Conservation (phyloP, 306 rosid genomes). For the Trichosanthes cucumerina region DNA sequence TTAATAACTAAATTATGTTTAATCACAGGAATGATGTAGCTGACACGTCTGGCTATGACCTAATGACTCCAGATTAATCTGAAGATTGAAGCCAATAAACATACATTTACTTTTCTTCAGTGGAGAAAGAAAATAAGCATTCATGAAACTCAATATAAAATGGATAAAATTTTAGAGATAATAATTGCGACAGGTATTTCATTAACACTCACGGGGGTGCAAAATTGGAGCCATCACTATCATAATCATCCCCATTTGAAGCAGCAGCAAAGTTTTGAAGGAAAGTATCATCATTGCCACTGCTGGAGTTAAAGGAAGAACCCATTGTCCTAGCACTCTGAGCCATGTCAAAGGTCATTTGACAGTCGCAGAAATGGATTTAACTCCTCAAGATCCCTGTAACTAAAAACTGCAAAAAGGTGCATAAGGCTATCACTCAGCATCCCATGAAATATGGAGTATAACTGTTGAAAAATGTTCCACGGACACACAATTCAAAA, state of each 20-base stretch:
- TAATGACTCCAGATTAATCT: constrained; percentile 1
- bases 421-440: background rate
- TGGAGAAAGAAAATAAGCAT: background rate
- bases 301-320: constrained; percentile 55
- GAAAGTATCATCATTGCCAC: constrained; percentile 43
- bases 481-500: background rate
- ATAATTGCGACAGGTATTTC: background rate
- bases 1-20: background rate
- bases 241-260: constrained; percentile 57
- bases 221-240: constrained; percentile 55
- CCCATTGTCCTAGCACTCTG: constrained; percentile 56
- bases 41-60: background rate
- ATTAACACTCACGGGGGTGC: constrained; percentile 62
- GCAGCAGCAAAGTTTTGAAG: constrained; percentile 29
- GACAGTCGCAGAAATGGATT: constrained; percentile 11
- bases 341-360: constrained; percentile 61
- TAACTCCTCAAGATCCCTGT: background rate
- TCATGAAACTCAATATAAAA: background rate
- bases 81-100: background rate
- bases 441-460: background rate
- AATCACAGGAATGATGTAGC: background rate
- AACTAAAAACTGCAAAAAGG: background rate
- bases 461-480: background rate
- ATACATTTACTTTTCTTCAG: background rate
- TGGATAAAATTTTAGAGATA: background rate